Evolutionary conservation across 345 rosid genomes (phyloP).

Genomic region (Gossypium thurberi): DNA sequence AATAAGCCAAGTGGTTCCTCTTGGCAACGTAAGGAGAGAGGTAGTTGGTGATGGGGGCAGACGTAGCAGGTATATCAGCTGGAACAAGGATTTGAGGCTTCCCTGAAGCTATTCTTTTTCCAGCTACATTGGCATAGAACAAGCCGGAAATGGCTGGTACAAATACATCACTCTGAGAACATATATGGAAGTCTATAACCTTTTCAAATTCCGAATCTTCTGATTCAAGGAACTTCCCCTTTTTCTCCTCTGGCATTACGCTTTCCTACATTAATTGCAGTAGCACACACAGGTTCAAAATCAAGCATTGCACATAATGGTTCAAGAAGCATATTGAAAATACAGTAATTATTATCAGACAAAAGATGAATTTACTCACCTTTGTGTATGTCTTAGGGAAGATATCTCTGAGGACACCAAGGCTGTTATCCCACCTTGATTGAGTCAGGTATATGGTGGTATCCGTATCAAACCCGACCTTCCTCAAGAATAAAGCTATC

Average conservation of each 20-base stretch:
- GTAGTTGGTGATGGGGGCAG: slow-evolving; percentile 46
- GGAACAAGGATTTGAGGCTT: slow-evolving; percentile 84
- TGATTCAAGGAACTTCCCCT: slow-evolving; percentile 59
- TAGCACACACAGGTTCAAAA: slow-evolving; percentile 9
- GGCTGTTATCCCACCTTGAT: slow-evolving; percentile 87
- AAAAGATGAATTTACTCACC: slow-evolving; percentile 31
- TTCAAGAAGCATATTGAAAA: background rate
- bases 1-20: slow-evolving; percentile 89
- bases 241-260: slow-evolving; percentile 73
- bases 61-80: slow-evolving; percentile 50
- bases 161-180: slow-evolving; percentile 74
- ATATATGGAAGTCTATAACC: slow-evolving; percentile 76
- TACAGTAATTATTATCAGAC: background rate
- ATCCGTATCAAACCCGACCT: slow-evolving; percentile 67
- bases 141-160: slow-evolving; percentile 94
- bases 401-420: slow-evolving; percentile 68
- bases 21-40: slow-evolving; percentile 79
- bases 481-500: slow-evolving; percentile 73
- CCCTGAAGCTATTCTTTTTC: slow-evolving; percentile 84
- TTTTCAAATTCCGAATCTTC: slow-evolving; percentile 78
- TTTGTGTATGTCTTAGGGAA: slow-evolving; percentile 88
- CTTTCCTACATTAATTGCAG: slow-evolving; percentile 56
- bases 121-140: slow-evolving; percentile 94
- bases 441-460: slow-evolving; percentile 83
- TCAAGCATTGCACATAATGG: background rate